Evolutionary conservation across 2,329 filamentous ascomycete genomes (phyloP).

Genomic region (Diaporthe nobilis): DNA sequence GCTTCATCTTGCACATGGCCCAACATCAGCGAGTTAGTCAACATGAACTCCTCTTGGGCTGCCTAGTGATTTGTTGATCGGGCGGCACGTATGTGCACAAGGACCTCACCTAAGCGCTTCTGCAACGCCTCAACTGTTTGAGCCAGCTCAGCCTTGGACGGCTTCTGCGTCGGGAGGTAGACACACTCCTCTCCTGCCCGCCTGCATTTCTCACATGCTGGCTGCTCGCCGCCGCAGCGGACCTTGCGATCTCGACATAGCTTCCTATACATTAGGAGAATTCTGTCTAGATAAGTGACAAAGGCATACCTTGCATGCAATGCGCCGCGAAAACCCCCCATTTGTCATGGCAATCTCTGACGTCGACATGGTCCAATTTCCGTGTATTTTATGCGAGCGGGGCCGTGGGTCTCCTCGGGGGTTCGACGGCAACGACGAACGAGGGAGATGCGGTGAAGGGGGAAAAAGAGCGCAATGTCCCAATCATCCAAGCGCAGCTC

Average conservation of each 20-base stretch:
- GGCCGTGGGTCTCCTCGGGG: not conserved
- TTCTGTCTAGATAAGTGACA: not conserved
- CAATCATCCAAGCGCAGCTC: too few species aligned
- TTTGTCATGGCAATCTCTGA: not conserved
- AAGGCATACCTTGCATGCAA: not conserved
- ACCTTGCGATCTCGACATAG: slow-evolving; percentile 11
- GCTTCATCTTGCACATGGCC: not conserved
- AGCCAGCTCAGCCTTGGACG: slow-evolving; percentile 1
- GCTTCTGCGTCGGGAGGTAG: slow-evolving; percentile 3
- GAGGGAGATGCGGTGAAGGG: not conserved
- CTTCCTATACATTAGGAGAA: not conserved
- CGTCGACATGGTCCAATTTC: not conserved
- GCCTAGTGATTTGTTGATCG: too few species aligned
- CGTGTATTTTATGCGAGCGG: not conserved
- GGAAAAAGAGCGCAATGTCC: too few species aligned
- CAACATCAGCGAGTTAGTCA: not conserved
- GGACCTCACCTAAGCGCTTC: not conserved
- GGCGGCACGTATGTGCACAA: rapidly evolving
- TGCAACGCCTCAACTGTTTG: slow-evolving; percentile 1
- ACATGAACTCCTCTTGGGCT: rapidly evolving
- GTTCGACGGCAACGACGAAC: not conserved
- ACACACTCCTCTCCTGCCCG: slow-evolving; percentile 4
- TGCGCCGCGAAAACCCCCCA: not conserved
- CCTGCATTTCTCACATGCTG: not conserved
- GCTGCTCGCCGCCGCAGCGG: slow-evolving; percentile 16